Evolutionary conservation across 805 yeast genomes (phyloP), one percentile per base, ranked within the genome.

Genomic region (Candida krabiensis): DNA sequence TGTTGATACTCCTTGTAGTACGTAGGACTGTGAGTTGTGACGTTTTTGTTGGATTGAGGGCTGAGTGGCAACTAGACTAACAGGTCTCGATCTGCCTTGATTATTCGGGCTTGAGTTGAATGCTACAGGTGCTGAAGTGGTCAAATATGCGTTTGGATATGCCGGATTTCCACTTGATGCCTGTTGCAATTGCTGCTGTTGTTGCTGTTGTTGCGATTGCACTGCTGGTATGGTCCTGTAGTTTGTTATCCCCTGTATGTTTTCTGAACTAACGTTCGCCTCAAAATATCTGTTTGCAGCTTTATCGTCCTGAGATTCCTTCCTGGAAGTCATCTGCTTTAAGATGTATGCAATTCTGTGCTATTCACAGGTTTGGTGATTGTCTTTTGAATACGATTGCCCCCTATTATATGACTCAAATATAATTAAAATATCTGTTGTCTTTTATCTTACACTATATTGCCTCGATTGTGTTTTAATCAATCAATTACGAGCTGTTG

Each of bases 41-140:
- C 64, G 55, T 33, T 59, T 58, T 30, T 58, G 61, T 24, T 53
- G 58, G 13, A 38, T 40, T 22, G 57, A 40, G n/a, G 56, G 55
- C 33, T 46, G 53, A 11, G 37, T 30, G 19, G 50, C 40, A 25
- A 37, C 34, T 7, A 45, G 25, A 17, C 32, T 44, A n/a, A 44
- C 35, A 8, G 54, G 44, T 35, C 54, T 43, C 8, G 43, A 19
- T 24, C 51, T 44, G 18, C 11, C 23, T 9, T 7, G 13, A 17
- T 21, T 21, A 11, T 7, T 8, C 11, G 24, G 24, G 11, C 24
- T 21, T 7, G 24, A 8, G 24, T 21, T 21, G 11, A 8, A 21
- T 21, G 24, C 11, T 11, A 21, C 7, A n/a, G n/a, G n/a, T 21
- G 24, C 11, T 21, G 24, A 8, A 21, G 24, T 8, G 24, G 7